Evolutionary conservation across 352 stramenopile genomes (phyloP).

Genomic region (Globisporangium takayamanum): DNA sequence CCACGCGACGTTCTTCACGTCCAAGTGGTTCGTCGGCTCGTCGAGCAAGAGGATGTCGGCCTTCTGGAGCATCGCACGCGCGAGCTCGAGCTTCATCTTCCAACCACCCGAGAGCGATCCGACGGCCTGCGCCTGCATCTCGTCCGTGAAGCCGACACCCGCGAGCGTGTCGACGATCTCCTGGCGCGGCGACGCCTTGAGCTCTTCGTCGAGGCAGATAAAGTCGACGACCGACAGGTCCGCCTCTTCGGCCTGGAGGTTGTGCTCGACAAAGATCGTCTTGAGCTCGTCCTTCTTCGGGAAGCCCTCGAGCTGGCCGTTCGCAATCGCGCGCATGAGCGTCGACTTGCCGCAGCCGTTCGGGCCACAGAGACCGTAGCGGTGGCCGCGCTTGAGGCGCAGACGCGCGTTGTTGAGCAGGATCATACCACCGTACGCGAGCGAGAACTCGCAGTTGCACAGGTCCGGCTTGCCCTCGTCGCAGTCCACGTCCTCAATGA

Average conservation of each 20-base stretch:
- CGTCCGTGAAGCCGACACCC: constrained; percentile 90
- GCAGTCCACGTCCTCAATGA: constrained; percentile 94
- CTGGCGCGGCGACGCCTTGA: constrained; percentile 85
- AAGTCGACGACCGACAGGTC: constrained; percentile 82
- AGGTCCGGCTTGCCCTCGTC: constrained; percentile 96
- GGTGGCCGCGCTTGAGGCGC: constrained; percentile 87
- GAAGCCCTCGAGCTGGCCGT: constrained; percentile 95
- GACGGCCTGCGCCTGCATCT: constrained; percentile 91
- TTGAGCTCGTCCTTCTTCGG: constrained; percentile 91
- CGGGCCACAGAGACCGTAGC: constrained; percentile 93
- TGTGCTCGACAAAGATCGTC: constrained; percentile 96
- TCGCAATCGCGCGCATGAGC: constrained; percentile 94
- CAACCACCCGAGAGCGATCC: constrained; percentile 94
- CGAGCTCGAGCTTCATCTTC: constrained; percentile 94
- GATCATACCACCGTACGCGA: constrained; percentile 93
- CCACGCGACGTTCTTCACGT: constrained; percentile 91
- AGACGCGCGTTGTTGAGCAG: constrained; percentile 89
- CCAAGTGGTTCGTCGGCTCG: constrained; percentile 94
- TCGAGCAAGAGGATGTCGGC: constrained; percentile 96
- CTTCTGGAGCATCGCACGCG: constrained; percentile 92
- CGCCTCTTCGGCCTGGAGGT: constrained; percentile 90
- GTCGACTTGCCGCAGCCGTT: constrained; percentile 95
- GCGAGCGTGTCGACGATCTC: constrained; percentile 90
- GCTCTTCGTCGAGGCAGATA: constrained; percentile 83
- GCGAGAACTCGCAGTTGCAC: constrained; percentile 99